phyloP scores from a whole-genome alignment of 106 monocot genomes.

The Dendrobium chrysotoxum region DNA sequence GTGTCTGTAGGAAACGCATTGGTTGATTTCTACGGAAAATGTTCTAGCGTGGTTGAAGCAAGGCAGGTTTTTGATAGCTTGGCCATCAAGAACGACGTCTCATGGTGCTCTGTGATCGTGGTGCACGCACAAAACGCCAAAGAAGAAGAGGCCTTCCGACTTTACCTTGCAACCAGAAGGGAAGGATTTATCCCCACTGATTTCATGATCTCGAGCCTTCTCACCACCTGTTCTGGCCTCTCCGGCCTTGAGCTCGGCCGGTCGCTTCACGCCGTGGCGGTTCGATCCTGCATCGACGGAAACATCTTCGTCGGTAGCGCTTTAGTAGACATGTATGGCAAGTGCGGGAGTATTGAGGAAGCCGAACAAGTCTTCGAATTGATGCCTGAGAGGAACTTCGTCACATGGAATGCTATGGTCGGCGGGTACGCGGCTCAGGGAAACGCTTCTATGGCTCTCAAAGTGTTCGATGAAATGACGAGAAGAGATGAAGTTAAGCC shows the following conservation, averaged over 20 bases:
- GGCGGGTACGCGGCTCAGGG: conserved; percentile 65
- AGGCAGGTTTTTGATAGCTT: conserved; percentile 51
- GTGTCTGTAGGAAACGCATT: conserved; percentile 58
- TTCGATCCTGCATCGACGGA: conserved; percentile 42
- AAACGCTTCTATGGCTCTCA: conserved; percentile 38
- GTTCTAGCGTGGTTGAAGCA: conserved; percentile 28
- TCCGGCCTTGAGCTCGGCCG: conserved; percentile 68
- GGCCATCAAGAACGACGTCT: conserved; percentile 43
- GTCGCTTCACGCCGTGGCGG: conserved; percentile 52
- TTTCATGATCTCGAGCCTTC: conserved; percentile 69
- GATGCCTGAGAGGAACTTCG: conserved; percentile 41
- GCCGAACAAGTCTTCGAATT: conserved; percentile 47
- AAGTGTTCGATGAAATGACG: conserved; percentile 51
- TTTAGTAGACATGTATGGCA: conserved; percentile 86
- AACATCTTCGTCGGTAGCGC: conserved; percentile 77
- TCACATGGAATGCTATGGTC: conserved; percentile 79
- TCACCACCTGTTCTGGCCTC: conserved; percentile 63
- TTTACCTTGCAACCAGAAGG: conserved; percentile 42
- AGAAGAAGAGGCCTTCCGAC: conserved; percentile 62
- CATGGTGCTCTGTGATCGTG: conserved; percentile 72
- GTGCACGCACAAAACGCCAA: conserved; percentile 58
- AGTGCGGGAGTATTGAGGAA: conserved; percentile 64
- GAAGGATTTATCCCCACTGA: conserved; percentile 57
- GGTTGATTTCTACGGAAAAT: conserved; percentile 85
- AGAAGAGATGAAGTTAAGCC: conserved; percentile 28